Percentiles rank a stretch among this genome's conserved stretches.
Conservation (phyloP, 2,329 filamentous ascomycete species). For the Fusarium tjaetaba region DNA sequence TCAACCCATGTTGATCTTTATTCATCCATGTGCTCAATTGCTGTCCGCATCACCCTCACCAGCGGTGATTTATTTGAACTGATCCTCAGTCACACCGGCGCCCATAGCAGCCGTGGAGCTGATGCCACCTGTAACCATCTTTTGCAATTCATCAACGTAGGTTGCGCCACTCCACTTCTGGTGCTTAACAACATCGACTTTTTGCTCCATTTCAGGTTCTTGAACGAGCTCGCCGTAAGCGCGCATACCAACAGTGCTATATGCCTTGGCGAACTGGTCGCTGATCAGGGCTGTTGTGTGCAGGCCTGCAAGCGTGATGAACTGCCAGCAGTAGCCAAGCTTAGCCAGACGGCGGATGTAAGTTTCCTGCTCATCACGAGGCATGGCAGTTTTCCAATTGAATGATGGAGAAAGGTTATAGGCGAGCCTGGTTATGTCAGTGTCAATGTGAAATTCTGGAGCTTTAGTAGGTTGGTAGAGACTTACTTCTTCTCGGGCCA, state of each 20-base stretch:
- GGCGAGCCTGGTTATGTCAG: slow-evolving; percentile 70
- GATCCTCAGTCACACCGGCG: slow-evolving; percentile 96
- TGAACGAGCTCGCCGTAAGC: slow-evolving; percentile 98
- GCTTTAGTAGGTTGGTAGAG: neutral
- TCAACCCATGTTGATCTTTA: neutral
- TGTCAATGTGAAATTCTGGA: slow-evolving; percentile 28
- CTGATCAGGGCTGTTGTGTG: slow-evolving; percentile 95
- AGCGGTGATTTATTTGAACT: slow-evolving; percentile 67
- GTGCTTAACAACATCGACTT: slow-evolving; percentile 95
- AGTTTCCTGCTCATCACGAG: slow-evolving; percentile 90
- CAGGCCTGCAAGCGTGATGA: slow-evolving; percentile 98
- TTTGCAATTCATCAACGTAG: slow-evolving; percentile 93
- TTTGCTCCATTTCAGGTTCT: slow-evolving; percentile 93
- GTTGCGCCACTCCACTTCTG: slow-evolving; percentile 98
- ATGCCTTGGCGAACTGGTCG: slow-evolving; percentile 87
- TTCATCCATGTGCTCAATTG: neutral
- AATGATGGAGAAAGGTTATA: slow-evolving; percentile 99
- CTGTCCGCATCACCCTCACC: neutral
- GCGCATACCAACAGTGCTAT: slow-evolving; percentile 85
- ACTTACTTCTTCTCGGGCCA: slow-evolving; percentile 96
- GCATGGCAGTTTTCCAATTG: slow-evolving; percentile 99
- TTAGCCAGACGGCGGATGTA: slow-evolving; percentile 90
- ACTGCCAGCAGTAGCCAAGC: slow-evolving; percentile 99
- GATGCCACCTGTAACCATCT: slow-evolving; percentile 96
- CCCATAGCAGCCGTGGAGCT: slow-evolving; percentile 96